Evolutionary conservation across 1,284 basidiomycete species (phyloP).

Genomic region (Lignosus rhinocerotis): DNA sequence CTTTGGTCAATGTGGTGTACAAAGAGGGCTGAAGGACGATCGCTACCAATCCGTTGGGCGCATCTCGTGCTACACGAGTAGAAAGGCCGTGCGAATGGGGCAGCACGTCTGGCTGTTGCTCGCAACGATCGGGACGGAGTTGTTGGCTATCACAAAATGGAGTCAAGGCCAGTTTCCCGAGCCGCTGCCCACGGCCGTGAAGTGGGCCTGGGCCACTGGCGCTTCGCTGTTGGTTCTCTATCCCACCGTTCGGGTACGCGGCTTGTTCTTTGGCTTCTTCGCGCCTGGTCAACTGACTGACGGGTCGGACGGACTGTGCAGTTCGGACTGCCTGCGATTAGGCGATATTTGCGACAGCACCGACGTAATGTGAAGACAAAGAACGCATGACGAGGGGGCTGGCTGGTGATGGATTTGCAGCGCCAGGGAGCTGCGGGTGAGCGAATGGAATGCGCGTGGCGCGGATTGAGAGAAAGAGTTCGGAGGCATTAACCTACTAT

Average conservation of each 20-base stretch:
- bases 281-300: conserved; percentile 15
- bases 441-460: conserved; percentile 9
- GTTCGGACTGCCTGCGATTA: conserved; percentile 40
- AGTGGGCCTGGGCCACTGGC: conserved; percentile 64
- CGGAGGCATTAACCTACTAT: conserved; percentile 20
- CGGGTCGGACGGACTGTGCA: conserved; percentile 20
- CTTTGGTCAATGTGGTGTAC: conserved; percentile 11
- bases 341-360: conserved; percentile 37
- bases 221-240: conserved; percentile 62
- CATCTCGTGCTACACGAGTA: conserved; percentile 29
- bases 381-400: conserved; percentile 21
- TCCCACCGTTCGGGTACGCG: conserved; percentile 60
- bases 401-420: not conserved
- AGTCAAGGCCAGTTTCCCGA: conserved; percentile 67
- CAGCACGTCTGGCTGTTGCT: conserved; percentile 83
- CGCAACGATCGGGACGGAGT: conserved; percentile 78
- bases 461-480: conserved; percentile 1
- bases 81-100: conserved; percentile 80
- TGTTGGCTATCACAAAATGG: conserved; percentile 77
- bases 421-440: conserved; percentile 1
- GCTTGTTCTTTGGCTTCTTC: conserved; percentile 6
- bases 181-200: conserved; percentile 63
- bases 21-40: conserved; percentile 13
- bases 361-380: conserved; percentile 31
- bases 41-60: conserved; percentile 9